These are phyloP conservation scores for Microbotryum silenes-acaulis DNA, from an alignment of 1,284 basidiomycete species.

Conservation along the genomic window DNA sequence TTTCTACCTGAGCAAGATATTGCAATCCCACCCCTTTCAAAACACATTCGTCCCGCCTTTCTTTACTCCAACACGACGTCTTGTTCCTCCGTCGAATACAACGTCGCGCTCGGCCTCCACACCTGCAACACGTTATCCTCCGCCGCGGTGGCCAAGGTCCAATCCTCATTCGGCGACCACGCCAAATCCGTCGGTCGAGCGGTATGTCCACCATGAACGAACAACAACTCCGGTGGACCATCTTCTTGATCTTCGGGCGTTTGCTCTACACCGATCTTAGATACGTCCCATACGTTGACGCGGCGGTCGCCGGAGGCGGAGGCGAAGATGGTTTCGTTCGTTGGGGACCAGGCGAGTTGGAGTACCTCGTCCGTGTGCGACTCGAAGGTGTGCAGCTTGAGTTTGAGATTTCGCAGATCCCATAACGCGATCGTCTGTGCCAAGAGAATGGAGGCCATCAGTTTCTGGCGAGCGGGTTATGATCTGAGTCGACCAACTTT, in stretches of 20 bases:
- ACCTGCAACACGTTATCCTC: slow-evolving; percentile 83
- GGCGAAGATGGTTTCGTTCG: slow-evolving; percentile 81
- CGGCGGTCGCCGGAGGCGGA: slow-evolving; percentile 87
- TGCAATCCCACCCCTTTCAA: too few species aligned
- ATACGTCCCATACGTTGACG: slow-evolving; percentile 92
- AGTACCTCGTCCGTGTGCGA: slow-evolving; percentile 92
- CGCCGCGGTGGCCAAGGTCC: slow-evolving; percentile 67
- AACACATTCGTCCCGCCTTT: background rate
- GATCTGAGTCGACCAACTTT: slow-evolving; percentile 51
- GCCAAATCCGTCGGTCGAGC: slow-evolving; percentile 23
- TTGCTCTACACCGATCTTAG: slow-evolving; percentile 88
- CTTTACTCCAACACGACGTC: slow-evolving; percentile 60
- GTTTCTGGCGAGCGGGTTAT: background rate
- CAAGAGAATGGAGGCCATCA: background rate
- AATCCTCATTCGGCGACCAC: slow-evolving; percentile 58
- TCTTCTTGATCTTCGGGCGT: slow-evolving; percentile 97
- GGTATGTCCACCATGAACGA: slow-evolving; percentile 62
- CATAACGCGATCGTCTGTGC: slow-evolving; percentile 76
- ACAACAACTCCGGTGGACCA: slow-evolving; percentile 83
- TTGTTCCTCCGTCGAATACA: slow-evolving; percentile 69
- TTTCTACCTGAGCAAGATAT: too few species aligned
- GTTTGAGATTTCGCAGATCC: slow-evolving; percentile 73
- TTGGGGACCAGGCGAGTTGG: slow-evolving; percentile 89
- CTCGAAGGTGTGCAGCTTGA: slow-evolving; percentile 83
- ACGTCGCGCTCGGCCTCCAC: slow-evolving; percentile 78